These are phyloP conservation scores for Lipomyces kockii DNA, from an alignment of 805 yeast genomes.

Conservation along the genomic window DNA sequence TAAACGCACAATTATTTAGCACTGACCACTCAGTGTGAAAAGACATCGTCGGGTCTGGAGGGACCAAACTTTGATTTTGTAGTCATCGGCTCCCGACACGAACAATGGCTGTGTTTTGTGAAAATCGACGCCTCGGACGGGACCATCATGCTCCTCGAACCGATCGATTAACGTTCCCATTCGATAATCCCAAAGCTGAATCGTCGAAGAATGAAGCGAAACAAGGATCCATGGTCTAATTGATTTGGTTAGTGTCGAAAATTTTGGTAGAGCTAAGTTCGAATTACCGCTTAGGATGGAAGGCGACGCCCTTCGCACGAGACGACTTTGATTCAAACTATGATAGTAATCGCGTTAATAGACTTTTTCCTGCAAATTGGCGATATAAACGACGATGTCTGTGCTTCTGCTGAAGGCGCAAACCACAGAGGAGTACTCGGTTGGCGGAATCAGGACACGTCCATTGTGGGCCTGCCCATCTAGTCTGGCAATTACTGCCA, in stretches of 20 bases:
- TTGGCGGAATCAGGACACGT: not conserved
- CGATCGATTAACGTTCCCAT: constrained; percentile 98
- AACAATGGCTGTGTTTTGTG: constrained; percentile 98
- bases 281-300: constrained; percentile 78
- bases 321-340: constrained; percentile 97
- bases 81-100: constrained; percentile 97
- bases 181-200: constrained; percentile 98
- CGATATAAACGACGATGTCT: not conserved
- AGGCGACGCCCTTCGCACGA: constrained; percentile 96
- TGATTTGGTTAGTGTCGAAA: not conserved
- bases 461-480: not conserved
- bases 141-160: constrained; percentile 98
- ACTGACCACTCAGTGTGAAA: constrained; percentile 68
- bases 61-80: constrained; percentile 95
- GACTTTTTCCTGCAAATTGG: not conserved
- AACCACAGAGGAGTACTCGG: not conserved
- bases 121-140: constrained; percentile 92
- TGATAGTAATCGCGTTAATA: constrained; percentile 10
- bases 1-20: not conserved
- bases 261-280: not conserved
- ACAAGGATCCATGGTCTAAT: constrained; percentile 91
- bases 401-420: not conserved
- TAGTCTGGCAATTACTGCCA: not conserved
- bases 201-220: constrained; percentile 95
- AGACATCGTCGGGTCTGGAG: constrained; percentile 86